Evolutionary conservation across 352 stramenopile genomes (phyloP), one percentile per base, ranked within the genome.

Genomic region (Globisporangium sylvaticum): DNA sequence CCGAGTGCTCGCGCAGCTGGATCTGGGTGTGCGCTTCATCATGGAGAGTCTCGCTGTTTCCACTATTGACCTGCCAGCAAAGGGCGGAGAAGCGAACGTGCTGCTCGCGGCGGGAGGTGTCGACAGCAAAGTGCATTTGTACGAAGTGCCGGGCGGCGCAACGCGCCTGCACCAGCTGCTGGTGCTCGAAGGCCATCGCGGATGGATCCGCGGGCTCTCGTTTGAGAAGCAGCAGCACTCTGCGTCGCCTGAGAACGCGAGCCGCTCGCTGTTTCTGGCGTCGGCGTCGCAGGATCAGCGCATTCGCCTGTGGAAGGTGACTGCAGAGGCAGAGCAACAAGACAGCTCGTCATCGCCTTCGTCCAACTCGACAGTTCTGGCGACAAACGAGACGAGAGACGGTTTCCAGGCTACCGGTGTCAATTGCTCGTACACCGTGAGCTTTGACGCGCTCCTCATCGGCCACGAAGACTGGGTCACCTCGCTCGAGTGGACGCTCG

Each of bases 391-490:
- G 32, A 67, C 66, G n/a, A 69, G 67, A 18, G 66, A 78, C 46
- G 72, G 70, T 4, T 87, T 83, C 37, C 66, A 78, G 24, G 77
- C 78, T 0, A 25, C 53, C 20, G 77, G 79, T 0, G 27, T 29
- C 14, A 39, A 46, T 14, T 57, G 64, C 8, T 29, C 59, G 15
- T 89, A 89, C 54, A 84, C 66, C 3, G 72, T 88, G 20, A 83
- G 75, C 44, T 92, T 91, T 57, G 82, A 94, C 31, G 73, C 86
- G 25, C 65, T 94, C 24, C 74, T 94, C 20, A 46, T 90, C 1
- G 86, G 79, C 4, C 86, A 94, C 65, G 86, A 94, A 65, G 86
- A 94, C 63, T 94, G 86, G 86, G 84, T 94, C 48, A 94, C 86
- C 14, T 91, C 76, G 9, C 65, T 94, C 25, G 70, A 76, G 25